Conservation (phyloP, 352 stramenopile genomes). For the Phytophthora pisi region DNA sequence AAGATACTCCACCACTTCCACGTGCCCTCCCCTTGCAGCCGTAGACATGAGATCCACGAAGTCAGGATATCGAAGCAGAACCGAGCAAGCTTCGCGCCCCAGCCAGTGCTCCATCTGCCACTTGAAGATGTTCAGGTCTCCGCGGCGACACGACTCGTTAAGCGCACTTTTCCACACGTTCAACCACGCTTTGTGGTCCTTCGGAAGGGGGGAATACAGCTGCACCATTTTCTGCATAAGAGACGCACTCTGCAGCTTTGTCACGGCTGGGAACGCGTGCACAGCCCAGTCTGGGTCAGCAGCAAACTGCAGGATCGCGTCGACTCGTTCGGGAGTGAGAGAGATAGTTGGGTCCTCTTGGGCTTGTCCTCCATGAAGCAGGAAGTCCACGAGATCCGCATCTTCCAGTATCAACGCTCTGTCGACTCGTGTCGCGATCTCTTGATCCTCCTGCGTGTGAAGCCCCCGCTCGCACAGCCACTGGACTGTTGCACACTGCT, state of each 20-base stretch:
- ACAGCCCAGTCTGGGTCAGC: background rate
- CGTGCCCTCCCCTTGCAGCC: background rate
- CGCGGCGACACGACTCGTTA: background rate
- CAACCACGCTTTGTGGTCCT: background rate
- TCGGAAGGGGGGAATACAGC: background rate
- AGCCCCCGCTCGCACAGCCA: background rate
- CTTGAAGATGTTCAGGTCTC: background rate
- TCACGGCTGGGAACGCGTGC: background rate
- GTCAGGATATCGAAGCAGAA: background rate
- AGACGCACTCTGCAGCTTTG: background rate
- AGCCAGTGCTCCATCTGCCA: background rate
- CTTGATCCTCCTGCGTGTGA: background rate
- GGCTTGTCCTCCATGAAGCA: background rate
- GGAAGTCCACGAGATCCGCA: background rate
- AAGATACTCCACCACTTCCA: background rate
- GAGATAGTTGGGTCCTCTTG: background rate
- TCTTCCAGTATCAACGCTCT: background rate
- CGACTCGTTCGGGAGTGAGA: background rate
- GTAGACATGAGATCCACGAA: background rate
- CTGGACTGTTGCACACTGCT: background rate
- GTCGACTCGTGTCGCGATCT: background rate
- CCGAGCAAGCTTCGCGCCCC: background rate
- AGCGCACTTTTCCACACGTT: background rate
- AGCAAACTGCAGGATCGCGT: background rate
- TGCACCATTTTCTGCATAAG: background rate